Evolutionary conservation across 441 rosid species (phyloP).

Genomic region (Melastoma candidum): DNA sequence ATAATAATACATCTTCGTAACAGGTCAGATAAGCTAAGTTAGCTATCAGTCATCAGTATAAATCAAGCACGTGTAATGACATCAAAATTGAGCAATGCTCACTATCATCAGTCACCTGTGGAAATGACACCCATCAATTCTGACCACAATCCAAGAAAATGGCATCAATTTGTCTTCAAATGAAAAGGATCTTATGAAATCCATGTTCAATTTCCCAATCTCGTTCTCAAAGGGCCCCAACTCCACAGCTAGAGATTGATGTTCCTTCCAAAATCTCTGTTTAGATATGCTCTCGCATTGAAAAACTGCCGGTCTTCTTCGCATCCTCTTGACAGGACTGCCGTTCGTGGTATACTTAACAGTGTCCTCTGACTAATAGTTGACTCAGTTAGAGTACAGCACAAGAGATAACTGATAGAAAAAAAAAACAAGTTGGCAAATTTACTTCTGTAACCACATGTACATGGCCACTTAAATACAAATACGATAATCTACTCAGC

Average conservation of each 20-base stretch:
- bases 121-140: conserved; percentile 95
- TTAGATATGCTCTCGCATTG: conserved; percentile 57
- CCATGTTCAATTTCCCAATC: conserved; percentile 49
- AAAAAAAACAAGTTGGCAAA: no score
- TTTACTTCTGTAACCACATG: no score
- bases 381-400: no score
- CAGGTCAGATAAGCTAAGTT: not conserved
- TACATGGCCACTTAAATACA: no score
- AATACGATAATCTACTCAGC: no score
- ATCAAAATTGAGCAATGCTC: not conserved
- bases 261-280: conserved; percentile 68
- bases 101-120: conserved; percentile 46
- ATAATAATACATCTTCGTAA: not conserved
- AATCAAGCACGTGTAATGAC: no score
- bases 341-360: conserved; percentile 66
- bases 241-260: conserved; percentile 38
- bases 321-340: conserved; percentile 63
- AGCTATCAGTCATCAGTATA: no score
- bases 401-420: no score
- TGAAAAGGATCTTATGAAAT: conserved; percentile 49
- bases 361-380: conserved; percentile 55
- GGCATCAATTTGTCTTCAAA: conserved; percentile 74
- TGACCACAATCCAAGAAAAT: conserved; percentile 69
- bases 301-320: conserved; percentile 43
- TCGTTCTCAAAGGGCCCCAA: conserved; percentile 52